Conservation (phyloP, 164 flowering plant species). For the Stephania japonica region DNA sequence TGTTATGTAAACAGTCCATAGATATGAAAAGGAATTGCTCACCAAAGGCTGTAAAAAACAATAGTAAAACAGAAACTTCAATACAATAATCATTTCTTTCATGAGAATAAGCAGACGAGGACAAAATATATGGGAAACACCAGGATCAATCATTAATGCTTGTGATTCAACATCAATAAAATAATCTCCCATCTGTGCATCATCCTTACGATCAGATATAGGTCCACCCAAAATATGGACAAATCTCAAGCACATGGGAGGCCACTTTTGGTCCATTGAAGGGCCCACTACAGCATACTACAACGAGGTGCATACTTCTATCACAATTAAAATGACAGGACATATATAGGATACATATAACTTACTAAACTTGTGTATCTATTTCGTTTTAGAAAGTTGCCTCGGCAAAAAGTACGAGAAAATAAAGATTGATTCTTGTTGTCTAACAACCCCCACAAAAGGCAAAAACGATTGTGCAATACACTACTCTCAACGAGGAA, state of each 20-base stretch:
- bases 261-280: neutral
- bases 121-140: neutral
- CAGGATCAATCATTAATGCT: neutral
- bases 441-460: no score
- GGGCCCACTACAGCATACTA: neutral
- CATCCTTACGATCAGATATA: neutral
- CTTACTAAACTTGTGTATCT: neutral
- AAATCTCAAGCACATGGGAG: neutral
- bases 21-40: conserved; percentile 67
- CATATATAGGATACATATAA: no score
- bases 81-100: neutral
- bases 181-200: neutral
- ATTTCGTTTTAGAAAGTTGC: neutral
- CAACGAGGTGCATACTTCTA: neutral
- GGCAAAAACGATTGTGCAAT: neutral
- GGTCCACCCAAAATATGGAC: neutral
- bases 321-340: no score
- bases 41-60: conserved; percentile 56
- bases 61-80: neutral
- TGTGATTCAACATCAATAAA: neutral
- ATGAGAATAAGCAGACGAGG: neutral
- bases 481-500: neutral
- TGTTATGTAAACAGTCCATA: conserved; percentile 86
- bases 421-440: no score
- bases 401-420: neutral